Conservation (phyloP, 495 filamentous ascomycete genomes). For the Poronia punctata region DNA sequence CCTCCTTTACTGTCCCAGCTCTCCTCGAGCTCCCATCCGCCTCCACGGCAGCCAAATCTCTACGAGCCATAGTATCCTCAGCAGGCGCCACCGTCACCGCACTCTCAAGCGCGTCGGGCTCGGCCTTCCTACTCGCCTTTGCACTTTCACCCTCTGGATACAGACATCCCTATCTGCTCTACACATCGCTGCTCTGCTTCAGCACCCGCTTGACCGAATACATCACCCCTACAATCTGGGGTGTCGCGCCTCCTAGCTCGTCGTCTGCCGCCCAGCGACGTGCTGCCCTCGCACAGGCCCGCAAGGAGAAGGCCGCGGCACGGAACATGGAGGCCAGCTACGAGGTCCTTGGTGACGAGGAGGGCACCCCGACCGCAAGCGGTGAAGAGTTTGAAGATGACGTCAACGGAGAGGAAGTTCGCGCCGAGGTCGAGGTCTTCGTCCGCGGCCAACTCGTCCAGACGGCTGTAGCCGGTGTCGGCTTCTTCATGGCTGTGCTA, state of each 20-base stretch:
- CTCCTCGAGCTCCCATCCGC: slow-evolving; percentile 72
- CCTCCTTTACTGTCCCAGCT: slow-evolving; percentile 64
- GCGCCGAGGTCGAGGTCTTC: slow-evolving; percentile 61
- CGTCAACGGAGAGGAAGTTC: slow-evolving; percentile 76
- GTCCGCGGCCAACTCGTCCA: slow-evolving; percentile 53
- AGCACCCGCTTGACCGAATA: slow-evolving; percentile 49
- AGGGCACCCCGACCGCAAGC: slow-evolving; percentile 36
- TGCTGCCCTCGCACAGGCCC: slow-evolving; percentile 16
- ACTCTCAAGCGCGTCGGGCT: slow-evolving; percentile 53
- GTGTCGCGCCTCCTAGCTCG: slow-evolving; percentile 13
- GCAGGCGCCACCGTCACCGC: slow-evolving; percentile 52
- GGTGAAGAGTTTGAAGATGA: slow-evolving; percentile 45
- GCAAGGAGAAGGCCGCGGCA: slow-evolving; percentile 20
- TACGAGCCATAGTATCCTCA: slow-evolving; percentile 53
- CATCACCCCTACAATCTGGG: slow-evolving; percentile 46
- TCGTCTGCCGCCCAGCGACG: slow-evolving; percentile 17
- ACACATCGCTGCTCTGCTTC: slow-evolving; percentile 57
- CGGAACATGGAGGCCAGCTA: slow-evolving; percentile 50
- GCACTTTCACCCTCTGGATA: slow-evolving; percentile 58
- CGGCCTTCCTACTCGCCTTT: slow-evolving; percentile 66
- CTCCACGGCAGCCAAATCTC: slow-evolving; percentile 53
- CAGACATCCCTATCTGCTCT: slow-evolving; percentile 81
- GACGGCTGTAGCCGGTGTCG: slow-evolving; percentile 54
- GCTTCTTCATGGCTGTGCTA: slow-evolving; percentile 67
- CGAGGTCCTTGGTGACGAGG: slow-evolving; percentile 54